Evolutionary conservation across 2,329 filamentous ascomycete genomes (phyloP).

Genomic region (Seiridium cupressi): DNA sequence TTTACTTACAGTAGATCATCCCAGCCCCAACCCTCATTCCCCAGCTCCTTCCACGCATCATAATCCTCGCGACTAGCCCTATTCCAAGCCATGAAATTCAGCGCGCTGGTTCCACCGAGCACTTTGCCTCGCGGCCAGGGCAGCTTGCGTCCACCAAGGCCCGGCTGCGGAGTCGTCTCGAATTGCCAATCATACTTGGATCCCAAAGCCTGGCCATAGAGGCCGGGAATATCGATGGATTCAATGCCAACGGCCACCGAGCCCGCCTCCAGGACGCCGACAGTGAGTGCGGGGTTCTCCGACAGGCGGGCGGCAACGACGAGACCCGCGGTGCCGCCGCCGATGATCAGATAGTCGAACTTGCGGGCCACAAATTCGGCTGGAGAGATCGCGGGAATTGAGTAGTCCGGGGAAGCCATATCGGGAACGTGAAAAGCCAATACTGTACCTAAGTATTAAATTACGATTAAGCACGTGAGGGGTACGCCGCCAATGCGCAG

Average conservation of each 20-base stretch:
- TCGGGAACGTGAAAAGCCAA: too few species aligned
- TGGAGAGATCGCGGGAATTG: too few species aligned
- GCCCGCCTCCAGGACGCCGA: slow-evolving; percentile 46
- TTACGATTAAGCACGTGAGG: too few species aligned
- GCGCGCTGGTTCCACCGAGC: slow-evolving; percentile 61
- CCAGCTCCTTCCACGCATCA: slow-evolving; percentile 56
- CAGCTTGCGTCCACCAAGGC: slow-evolving; percentile 35
- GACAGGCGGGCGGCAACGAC: slow-evolving; percentile 4
- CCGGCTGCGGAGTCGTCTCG: slow-evolving; percentile 34
- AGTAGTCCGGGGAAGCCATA: too few species aligned
- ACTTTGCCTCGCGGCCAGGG: slow-evolving; percentile 44
- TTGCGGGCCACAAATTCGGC: background rate
- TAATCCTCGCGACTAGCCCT: slow-evolving; percentile 46
- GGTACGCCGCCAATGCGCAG: too few species aligned
- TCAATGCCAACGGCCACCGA: slow-evolving; percentile 20
- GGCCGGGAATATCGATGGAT: slow-evolving; percentile 32
- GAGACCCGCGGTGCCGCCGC: slow-evolving; percentile 6
- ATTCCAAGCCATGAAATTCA: slow-evolving; percentile 58
- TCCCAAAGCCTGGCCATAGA: slow-evolving; percentile 33
- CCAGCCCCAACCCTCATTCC: slow-evolving; percentile 60
- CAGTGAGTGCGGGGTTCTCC: slow-evolving; percentile 22
- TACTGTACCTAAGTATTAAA: too few species aligned
- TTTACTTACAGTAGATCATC: slow-evolving; percentile 34
- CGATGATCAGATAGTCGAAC: slow-evolving; percentile 4
- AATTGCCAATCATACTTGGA: slow-evolving; percentile 40